Evolutionary conservation across 495 filamentous ascomycete species (phyloP).

Genomic region (Neurospora sp.): DNA sequence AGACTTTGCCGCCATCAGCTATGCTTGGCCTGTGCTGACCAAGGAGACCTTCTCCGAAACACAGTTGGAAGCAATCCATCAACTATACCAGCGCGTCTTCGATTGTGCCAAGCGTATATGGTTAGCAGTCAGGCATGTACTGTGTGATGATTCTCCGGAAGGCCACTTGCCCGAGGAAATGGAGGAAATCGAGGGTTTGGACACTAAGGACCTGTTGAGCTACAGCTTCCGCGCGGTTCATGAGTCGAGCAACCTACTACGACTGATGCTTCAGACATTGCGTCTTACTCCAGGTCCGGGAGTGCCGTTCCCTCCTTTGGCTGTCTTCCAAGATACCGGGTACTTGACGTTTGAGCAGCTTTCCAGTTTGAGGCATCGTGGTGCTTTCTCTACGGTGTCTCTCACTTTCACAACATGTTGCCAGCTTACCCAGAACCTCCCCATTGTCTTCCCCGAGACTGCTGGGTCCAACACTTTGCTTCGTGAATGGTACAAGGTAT

Average conservation of each 20-base stretch:
- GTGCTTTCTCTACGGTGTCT: constrained; percentile 88
- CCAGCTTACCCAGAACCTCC: constrained; percentile 37
- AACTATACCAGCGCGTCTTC: constrained; percentile 47
- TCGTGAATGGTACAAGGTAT: constrained; percentile 60
- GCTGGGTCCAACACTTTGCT: constrained; percentile 34
- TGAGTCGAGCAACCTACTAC: constrained; percentile 65
- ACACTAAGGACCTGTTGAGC: constrained; percentile 79
- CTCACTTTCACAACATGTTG: constrained; percentile 79
- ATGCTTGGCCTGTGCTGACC: constrained; percentile 34
- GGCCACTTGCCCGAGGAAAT: constrained; percentile 68
- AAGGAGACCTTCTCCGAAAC: constrained; percentile 17
- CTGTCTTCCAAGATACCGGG: constrained; percentile 50
- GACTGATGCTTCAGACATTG: constrained; percentile 40
- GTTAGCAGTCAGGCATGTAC: constrained; percentile 57
- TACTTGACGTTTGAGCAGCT: constrained; percentile 69
- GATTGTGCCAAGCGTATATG: constrained; percentile 55
- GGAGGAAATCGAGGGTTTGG: constrained; percentile 54
- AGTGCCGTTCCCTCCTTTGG: constrained; percentile 25
- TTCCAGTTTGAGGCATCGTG: constrained; percentile 74
- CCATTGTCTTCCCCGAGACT: constrained; percentile 21
- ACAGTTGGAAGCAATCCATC: constrained; percentile 30
- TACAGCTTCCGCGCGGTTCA: constrained; percentile 90
- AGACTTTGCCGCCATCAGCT: constrained; percentile 51
- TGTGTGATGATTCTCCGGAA: constrained; percentile 89
- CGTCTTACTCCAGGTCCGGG: constrained; percentile 19